phyloP scores from a whole-genome alignment of 2,329 filamentous ascomycete species.

The Ophiostoma perfectum region DNA sequence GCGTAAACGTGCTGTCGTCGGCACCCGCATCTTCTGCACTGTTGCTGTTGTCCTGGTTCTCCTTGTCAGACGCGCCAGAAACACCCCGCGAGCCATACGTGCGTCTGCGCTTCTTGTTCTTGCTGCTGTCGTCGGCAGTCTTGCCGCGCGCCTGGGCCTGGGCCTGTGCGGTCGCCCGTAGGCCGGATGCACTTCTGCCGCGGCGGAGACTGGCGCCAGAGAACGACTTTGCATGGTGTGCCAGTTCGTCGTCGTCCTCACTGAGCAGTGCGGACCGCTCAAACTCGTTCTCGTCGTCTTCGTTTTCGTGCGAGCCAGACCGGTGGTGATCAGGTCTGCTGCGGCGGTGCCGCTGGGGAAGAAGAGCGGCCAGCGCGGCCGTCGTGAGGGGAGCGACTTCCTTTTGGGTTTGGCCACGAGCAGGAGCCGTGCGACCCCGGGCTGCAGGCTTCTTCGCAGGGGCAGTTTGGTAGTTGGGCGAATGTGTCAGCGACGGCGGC shows the following conservation, averaged over 20 bases:
- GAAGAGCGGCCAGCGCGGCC: constrained; percentile 48
- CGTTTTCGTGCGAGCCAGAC: constrained; percentile 25
- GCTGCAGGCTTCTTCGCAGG: constrained; percentile 18
- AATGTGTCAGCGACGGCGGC: constrained; percentile 61
- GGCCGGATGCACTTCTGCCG: constrained; percentile 16
- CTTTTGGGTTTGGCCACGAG: not conserved
- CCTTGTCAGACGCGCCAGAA: constrained; percentile 40
- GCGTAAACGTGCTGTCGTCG: constrained; percentile 36
- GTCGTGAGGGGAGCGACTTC: constrained; percentile 40
- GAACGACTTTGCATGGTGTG: constrained; percentile 35
- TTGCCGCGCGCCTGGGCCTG: constrained; percentile 15
- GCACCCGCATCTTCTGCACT: constrained; percentile 26
- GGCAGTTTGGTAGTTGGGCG: constrained; percentile 47
- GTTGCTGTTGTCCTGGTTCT: constrained; percentile 48
- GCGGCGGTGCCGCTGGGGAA: constrained; percentile 49
- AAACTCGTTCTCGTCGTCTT: constrained; percentile 34
- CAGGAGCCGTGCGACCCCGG: constrained; percentile 7
- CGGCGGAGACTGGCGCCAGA: constrained; percentile 34
- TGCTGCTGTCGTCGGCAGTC: constrained; percentile 12
- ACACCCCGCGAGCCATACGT: constrained; percentile 47
- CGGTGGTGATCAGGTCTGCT: not conserved
- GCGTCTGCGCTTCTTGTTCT: constrained; percentile 28
- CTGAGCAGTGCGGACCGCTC: constrained; percentile 41
- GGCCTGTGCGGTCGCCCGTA: not conserved
- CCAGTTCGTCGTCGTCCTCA: constrained; percentile 53